phyloP scores from a whole-genome alignment of 768 basidiomycete genomes.

The Auriculariales sp. region DNA sequence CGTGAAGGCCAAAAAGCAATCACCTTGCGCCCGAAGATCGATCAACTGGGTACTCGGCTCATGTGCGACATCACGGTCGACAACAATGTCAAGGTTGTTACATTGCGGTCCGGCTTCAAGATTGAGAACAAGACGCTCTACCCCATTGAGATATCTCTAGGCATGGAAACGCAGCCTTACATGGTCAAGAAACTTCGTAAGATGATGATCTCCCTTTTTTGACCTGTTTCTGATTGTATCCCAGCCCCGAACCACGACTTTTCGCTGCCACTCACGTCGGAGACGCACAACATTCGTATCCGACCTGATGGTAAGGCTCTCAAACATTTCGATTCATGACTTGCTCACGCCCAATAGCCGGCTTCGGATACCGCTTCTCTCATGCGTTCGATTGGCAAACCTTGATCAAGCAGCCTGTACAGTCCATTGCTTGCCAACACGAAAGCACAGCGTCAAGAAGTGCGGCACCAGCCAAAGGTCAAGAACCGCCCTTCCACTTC shows the following conservation, averaged over 20 bases:
- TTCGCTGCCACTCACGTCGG: constrained; percentile 80
- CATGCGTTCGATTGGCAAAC: constrained; percentile 81
- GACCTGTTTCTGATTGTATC: background rate
- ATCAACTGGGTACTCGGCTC: constrained; percentile 61
- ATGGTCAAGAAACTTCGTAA: constrained; percentile 69
- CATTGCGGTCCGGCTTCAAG: constrained; percentile 82
- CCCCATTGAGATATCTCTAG: constrained; percentile 79
- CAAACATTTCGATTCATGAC: no score
- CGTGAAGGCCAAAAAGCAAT: constrained; percentile 86
- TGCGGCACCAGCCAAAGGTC: constrained; percentile 47
- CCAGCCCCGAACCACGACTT: constrained; percentile 75
- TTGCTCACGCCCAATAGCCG: constrained; percentile 36
- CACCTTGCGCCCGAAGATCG: constrained; percentile 60
- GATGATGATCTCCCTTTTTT: constrained; percentile 8
- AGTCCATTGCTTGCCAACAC: constrained; percentile 61
- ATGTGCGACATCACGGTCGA: constrained; percentile 82
- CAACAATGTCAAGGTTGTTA: constrained; percentile 88
- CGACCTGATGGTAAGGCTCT: constrained; percentile 76
- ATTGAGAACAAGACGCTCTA: constrained; percentile 85
- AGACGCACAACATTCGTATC: constrained; percentile 66
- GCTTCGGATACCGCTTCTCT: constrained; percentile 95
- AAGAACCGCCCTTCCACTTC: constrained; percentile 85
- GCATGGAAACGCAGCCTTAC: constrained; percentile 41
- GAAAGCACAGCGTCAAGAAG: background rate
- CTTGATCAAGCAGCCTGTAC: constrained; percentile 45